Percentiles rank a stretch among this genome's conserved stretches.
These are phyloP conservation scores for Boletus sp. DNA, from an alignment of 768 basidiomycete species.

Conservation along the genomic window DNA sequence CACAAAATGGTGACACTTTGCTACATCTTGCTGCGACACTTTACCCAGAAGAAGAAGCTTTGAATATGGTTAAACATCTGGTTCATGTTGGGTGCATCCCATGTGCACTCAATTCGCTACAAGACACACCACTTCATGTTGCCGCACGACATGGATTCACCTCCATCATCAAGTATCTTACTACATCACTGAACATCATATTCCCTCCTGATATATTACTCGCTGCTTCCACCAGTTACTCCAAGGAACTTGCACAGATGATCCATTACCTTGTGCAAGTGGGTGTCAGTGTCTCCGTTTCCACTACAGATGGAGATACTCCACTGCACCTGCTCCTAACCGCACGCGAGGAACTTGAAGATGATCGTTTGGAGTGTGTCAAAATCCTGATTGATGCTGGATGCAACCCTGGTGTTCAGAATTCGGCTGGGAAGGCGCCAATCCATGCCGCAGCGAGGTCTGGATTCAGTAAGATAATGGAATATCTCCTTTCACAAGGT, in stretches of 20 bases:
- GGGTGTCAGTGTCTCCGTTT: neutral
- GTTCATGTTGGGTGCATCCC: neutral
- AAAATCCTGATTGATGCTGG: constrained; percentile 5
- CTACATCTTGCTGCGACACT: neutral
- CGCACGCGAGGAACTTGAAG: fast-evolving
- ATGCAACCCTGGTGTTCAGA: neutral
- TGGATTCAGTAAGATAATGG: neutral
- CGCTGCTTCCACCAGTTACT: neutral
- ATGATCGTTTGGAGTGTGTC: neutral
- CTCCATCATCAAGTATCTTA: neutral
- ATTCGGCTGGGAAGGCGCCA: neutral
- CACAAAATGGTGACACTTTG: neutral
- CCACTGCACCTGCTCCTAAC: neutral
- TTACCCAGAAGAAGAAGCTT: neutral
- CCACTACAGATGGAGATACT: neutral
- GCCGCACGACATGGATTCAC: neutral
- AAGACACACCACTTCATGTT: neutral
- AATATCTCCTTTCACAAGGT: neutral
- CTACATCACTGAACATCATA: neutral
- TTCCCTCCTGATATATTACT: neutral
- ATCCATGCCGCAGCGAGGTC: neutral
- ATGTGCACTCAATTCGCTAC: neutral
- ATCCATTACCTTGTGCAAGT: neutral
- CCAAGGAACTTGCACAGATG: neutral
- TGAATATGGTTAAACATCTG: neutral